phyloP scores from a whole-genome alignment of 129 eudicot species.

The Tanacetum coccineum region DNA sequence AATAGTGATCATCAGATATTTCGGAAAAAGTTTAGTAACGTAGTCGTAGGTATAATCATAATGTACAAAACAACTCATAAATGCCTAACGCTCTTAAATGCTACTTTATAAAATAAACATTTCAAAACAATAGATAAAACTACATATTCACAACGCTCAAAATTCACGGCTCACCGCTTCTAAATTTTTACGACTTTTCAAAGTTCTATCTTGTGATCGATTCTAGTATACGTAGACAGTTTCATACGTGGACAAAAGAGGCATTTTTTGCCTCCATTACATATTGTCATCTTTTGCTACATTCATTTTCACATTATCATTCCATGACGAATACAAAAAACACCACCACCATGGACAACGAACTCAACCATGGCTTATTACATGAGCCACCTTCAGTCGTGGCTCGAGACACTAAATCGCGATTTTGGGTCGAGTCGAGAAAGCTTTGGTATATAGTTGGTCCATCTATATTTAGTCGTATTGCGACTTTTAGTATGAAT shows the following conservation, averaged over 20 bases:
- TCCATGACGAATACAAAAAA: background rate
- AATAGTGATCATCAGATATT: too few species aligned
- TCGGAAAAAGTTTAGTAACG: too few species aligned
- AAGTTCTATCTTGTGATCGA: too few species aligned
- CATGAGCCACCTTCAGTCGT: conserved; percentile 1
- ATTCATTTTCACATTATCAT: background rate
- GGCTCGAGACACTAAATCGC: conserved; percentile 4
- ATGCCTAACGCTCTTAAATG: too few species aligned
- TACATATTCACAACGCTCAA: too few species aligned
- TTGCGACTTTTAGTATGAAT: conserved; percentile 43
- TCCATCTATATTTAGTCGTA: conserved; percentile 45
- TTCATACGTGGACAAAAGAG: conserved; percentile 7
- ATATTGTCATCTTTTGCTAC: conserved; percentile 12
- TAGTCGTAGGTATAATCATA: too few species aligned
- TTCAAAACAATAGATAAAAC: too few species aligned
- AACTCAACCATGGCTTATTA: conserved; percentile 22
- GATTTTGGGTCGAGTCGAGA: conserved; percentile 49
- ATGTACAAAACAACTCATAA: too few species aligned
- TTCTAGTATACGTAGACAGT: too few species aligned
- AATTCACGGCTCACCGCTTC: too few species aligned
- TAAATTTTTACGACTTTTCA: too few species aligned
- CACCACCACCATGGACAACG: background rate
- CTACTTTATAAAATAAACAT: too few species aligned
- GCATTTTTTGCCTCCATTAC: conserved; percentile 2
- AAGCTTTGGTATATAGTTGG: conserved; percentile 57